Conservation (phyloP, 2,329 filamentous ascomycete genomes). For the Microdochium bolleyi region DNA sequence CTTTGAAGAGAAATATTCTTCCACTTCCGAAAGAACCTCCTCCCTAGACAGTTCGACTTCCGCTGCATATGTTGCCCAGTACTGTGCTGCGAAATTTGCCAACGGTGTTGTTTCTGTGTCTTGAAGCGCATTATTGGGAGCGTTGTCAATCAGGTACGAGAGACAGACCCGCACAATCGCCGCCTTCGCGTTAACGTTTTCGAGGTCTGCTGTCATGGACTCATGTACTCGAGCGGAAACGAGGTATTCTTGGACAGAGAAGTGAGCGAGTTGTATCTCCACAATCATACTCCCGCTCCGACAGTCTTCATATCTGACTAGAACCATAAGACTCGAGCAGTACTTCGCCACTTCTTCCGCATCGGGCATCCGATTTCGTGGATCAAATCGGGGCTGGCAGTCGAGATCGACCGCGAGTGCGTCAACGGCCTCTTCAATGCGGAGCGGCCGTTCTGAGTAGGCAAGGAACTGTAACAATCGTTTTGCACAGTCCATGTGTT, state of each 20-base stretch:
- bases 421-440: constrained; percentile 17
- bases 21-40: not conserved
- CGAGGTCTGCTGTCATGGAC: constrained; percentile 3
- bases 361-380: constrained; percentile 13
- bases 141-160: constrained; percentile 12
- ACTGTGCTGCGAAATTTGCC: constrained; percentile 11
- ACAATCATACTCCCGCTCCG: not conserved
- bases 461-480: not conserved
- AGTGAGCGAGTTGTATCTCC: constrained; percentile 17
- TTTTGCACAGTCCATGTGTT: not conserved
- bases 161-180: constrained; percentile 13
- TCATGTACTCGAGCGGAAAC: constrained; percentile 10
- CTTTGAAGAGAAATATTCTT: constrained; percentile 1
- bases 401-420: constrained; percentile 15
- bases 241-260: constrained; percentile 20
- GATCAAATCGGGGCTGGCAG: constrained; percentile 12
- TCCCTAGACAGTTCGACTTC: constrained; percentile 6
- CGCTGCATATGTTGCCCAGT: constrained; percentile 10
- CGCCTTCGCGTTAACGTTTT: constrained; percentile 4
- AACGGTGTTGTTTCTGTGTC: constrained; percentile 5
- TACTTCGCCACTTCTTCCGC: constrained; percentile 13
- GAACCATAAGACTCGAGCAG: constrained; percentile 15
- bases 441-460: constrained; percentile 14
- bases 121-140: constrained; percentile 1
- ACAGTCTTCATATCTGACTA: constrained; percentile 4